phyloP scores from a whole-genome alignment of 164 flowering plant genomes.

The Euptelea pleiosperma region DNA sequence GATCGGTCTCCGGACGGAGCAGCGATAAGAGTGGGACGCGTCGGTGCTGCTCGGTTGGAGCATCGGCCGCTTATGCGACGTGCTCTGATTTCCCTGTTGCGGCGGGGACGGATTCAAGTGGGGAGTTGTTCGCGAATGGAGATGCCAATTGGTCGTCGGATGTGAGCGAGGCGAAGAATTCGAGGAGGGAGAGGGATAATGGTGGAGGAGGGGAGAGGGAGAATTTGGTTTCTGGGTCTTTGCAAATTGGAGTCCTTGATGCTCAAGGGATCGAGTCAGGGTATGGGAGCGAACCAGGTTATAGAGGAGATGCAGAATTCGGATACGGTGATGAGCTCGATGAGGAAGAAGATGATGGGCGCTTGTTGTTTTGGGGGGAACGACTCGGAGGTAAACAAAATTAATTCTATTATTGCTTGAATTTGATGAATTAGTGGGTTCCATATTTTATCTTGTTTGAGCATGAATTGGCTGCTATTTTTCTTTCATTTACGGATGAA shows the following conservation, averaged over 20 bases:
- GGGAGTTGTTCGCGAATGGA: constrained; percentile 79
- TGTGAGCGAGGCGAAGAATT: constrained; percentile 59
- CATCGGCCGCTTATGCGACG: constrained; percentile 63
- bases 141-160: constrained; percentile 84
- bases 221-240: constrained; percentile 34
- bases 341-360: constrained; percentile 83
- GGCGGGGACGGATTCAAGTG: constrained; percentile 87
- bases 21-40: constrained; percentile 74
- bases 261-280: constrained; percentile 73
- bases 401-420: background rate
- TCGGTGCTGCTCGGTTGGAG: constrained; percentile 71
- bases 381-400: constrained; percentile 42
- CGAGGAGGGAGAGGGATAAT: constrained; percentile 43
- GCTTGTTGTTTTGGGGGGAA: constrained; percentile 57
- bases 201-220: constrained; percentile 50
- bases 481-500: too few species aligned
- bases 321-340: constrained; percentile 89
- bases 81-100: constrained; percentile 79
- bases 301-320: constrained; percentile 84
- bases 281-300: constrained; percentile 93
- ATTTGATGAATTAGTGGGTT: background rate
- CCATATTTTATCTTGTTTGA: too few species aligned
- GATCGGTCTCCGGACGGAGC: constrained; percentile 85
- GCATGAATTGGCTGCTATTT: too few species aligned
- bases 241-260: constrained; percentile 40